These are phyloP conservation scores for Cubamyces lactineus DNA, from an alignment of 768 basidiomycete species.

Conservation along the genomic window DNA sequence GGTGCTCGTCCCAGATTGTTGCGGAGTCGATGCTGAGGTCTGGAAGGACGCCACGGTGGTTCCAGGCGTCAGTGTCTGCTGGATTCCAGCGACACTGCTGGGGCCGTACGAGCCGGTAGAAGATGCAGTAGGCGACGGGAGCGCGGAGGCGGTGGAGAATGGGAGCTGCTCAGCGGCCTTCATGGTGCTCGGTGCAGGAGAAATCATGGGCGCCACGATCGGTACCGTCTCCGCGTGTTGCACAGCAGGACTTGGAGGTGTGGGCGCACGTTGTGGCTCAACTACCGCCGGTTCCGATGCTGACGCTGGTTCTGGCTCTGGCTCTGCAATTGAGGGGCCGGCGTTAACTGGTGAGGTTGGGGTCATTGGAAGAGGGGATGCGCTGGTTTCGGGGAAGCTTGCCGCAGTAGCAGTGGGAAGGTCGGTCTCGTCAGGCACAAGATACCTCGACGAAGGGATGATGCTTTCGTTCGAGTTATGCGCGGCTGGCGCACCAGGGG, in stretches of 20 bases:
- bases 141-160: slow-evolving; percentile 12
- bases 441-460: slow-evolving; percentile 36
- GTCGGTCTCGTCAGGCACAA: slow-evolving; percentile 35
- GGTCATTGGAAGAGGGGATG: slow-evolving; percentile 1
- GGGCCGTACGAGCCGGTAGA: slow-evolving; percentile 23
- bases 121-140: slow-evolving; percentile 31
- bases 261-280: slow-evolving; percentile 4
- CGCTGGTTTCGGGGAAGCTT: slow-evolving; percentile 29
- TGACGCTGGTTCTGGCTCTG: background rate
- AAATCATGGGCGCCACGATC: slow-evolving; percentile 8
- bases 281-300: slow-evolving; percentile 5
- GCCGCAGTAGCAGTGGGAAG: slow-evolving; percentile 35
- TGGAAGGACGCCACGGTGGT: slow-evolving; percentile 27
- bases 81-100: slow-evolving; percentile 32
- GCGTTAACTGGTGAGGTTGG: slow-evolving; percentile 2
- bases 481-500: background rate
- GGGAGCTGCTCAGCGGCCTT: slow-evolving; percentile 25
- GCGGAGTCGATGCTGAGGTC: slow-evolving; percentile 12
- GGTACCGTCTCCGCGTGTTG: slow-evolving; percentile 9
- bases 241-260: slow-evolving; percentile 16
- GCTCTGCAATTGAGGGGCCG: slow-evolving; percentile 7
- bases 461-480: slow-evolving; percentile 26
- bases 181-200: slow-evolving; percentile 25
- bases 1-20: background rate
- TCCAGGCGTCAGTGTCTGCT: slow-evolving; percentile 32